Conservation (phyloP, 306 rosid genomes). For the Lathyrus tuberosus region DNA sequence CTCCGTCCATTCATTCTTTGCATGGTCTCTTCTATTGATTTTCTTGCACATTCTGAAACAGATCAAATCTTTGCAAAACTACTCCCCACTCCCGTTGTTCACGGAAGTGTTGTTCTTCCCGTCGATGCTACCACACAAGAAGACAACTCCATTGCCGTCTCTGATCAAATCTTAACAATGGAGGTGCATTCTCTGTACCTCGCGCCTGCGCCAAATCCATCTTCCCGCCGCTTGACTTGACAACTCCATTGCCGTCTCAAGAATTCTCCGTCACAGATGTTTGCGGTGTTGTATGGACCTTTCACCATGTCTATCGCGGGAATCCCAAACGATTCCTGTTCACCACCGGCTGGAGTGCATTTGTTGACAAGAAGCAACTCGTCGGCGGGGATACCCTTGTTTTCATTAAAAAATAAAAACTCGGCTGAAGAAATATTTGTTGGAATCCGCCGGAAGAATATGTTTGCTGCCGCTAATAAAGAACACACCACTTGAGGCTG, state of each 20-base stretch:
- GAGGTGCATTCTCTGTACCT: constrained; percentile 60
- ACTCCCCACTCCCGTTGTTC: constrained; percentile 24
- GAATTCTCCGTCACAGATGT: constrained; percentile 54
- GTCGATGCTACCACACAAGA: constrained; percentile 41
- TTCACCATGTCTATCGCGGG: constrained; percentile 68
- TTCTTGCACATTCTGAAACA: constrained; percentile 52
- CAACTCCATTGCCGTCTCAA: constrained; percentile 57
- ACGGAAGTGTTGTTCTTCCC: too few species aligned
- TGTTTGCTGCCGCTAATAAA: neutral
- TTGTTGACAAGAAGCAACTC: constrained; percentile 67
- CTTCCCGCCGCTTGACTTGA: constrained; percentile 61
- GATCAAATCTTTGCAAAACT: constrained; percentile 70
- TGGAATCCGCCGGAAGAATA: constrained; percentile 57
- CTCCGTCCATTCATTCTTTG: constrained; percentile 40
- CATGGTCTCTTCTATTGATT: constrained; percentile 39
- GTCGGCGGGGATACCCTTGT: constrained; percentile 66
- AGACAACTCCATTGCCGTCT: too few species aligned
- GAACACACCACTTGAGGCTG: constrained; percentile 59
- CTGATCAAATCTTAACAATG: too few species aligned
- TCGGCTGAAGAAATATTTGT: constrained; percentile 38
- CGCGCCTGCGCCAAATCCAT: constrained; percentile 53
- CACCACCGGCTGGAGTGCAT: constrained; percentile 81
- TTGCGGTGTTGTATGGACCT: constrained; percentile 60
- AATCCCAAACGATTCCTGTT: constrained; percentile 70
- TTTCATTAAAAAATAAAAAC: constrained; percentile 55